Conservation (phyloP, 2,329 filamentous ascomycete genomes). For the Calonectria pauciramosa region DNA sequence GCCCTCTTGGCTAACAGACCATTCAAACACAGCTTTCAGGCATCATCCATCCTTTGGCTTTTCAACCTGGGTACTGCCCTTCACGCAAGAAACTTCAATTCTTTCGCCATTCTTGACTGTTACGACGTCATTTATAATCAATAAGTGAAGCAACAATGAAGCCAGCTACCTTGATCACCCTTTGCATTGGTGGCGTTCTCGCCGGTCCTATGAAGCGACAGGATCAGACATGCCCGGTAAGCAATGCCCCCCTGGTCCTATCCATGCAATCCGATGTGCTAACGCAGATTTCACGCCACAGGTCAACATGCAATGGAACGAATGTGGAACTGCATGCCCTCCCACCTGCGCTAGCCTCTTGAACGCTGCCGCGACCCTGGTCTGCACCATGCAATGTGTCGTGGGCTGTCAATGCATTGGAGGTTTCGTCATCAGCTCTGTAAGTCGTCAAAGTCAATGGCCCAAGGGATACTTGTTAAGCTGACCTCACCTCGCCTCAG, state of each 20-base stretch:
- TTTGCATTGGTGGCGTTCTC: neutral
- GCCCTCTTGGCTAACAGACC: neutral
- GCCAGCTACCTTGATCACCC: neutral
- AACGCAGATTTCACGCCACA: neutral
- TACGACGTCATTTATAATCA: neutral
- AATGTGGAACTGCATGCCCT: neutral
- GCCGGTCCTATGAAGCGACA: neutral
- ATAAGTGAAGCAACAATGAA: neutral
- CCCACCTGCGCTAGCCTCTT: neutral
- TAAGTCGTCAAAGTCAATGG: neutral
- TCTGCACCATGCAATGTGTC: neutral
- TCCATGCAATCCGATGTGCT: neutral
- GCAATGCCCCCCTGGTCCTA: neutral
- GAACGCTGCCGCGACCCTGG: neutral
- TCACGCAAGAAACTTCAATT: neutral
- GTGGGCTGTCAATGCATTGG: neutral
- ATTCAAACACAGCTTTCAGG: no score
- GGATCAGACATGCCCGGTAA: neutral
- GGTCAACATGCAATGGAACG: neutral
- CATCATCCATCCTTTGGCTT: neutral
- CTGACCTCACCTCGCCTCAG: neutral
- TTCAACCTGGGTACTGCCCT: neutral
- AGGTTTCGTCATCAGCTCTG: neutral
- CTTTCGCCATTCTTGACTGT: neutral
- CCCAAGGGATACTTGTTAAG: no score